Conservation (phyloP, 2,329 filamentous ascomycete species). For the Fusarium irregulare region DNA sequence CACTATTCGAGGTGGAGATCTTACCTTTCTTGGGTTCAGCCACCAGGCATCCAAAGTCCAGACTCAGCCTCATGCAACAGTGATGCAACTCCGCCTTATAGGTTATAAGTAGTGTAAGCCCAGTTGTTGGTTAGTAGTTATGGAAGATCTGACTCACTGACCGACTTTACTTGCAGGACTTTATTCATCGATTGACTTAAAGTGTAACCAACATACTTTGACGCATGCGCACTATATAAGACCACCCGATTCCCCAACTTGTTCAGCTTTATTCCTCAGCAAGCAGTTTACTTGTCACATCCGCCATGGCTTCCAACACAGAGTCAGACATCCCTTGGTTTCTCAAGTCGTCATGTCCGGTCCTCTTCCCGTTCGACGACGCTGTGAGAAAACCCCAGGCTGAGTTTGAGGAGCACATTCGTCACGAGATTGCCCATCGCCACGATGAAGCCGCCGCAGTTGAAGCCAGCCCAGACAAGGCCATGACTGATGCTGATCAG, state of each 20-base stretch:
- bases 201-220: not conserved
- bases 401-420: slow-evolving; percentile 52
- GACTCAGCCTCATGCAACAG: slow-evolving; percentile 28
- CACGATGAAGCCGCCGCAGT: slow-evolving; percentile 12
- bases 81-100: not conserved
- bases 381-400: slow-evolving; percentile 48
- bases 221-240: slow-evolving; percentile 19
- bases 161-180: slow-evolving; percentile 9
- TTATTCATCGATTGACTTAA: not conserved
- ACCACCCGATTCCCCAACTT: not conserved
- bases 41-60: slow-evolving; percentile 31
- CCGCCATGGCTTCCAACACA: slow-evolving; percentile 37
- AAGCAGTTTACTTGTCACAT: not conserved
- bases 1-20: slow-evolving; percentile 9
- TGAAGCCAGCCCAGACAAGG: slow-evolving; percentile 1
- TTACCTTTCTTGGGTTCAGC: slow-evolving; percentile 15
- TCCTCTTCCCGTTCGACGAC: slow-evolving; percentile 53
- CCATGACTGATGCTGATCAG: slow-evolving; percentile 28
- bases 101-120: not conserved
- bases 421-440: slow-evolving; percentile 40
- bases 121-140: not conserved
- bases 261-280: not conserved
- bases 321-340: slow-evolving; percentile 52
- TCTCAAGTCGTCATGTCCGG: slow-evolving; percentile 53
- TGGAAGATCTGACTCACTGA: slow-evolving; percentile 31